Evolutionary conservation across 2,329 filamentous ascomycete species (phyloP).

Genomic region (Volutella citrinella): DNA sequence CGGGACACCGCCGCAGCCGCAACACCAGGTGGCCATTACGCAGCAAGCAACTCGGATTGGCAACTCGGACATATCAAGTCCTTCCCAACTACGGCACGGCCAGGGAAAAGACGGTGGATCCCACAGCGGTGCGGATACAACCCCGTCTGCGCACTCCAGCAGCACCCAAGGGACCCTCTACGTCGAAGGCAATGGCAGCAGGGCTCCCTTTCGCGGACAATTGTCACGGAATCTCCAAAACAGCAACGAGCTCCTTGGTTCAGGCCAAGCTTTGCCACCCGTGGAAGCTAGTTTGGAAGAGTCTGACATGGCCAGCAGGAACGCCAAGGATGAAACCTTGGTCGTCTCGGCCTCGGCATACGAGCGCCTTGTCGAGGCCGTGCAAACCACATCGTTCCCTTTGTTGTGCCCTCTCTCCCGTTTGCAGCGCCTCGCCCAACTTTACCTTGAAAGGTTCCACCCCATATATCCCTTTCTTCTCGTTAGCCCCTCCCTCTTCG

Average conservation of each 20-base stretch:
- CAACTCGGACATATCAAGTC: too few species aligned
- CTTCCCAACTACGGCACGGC: not conserved
- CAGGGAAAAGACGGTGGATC: not conserved
- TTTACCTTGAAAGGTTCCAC: constrained; percentile 16
- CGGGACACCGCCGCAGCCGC: too few species aligned
- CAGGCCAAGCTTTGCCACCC: too few species aligned
- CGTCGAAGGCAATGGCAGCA: constrained; percentile 2
- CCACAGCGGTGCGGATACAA: not conserved
- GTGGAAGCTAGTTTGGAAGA: too few species aligned
- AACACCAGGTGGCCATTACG: too few species aligned
- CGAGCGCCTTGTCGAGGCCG: not conserved
- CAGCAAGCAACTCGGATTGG: too few species aligned
- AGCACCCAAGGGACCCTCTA: constrained; percentile 1
- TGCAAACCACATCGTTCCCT: not conserved
- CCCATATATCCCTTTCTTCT: constrained; percentile 14
- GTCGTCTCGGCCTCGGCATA: not conserved
- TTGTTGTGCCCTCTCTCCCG: constrained; percentile 8
- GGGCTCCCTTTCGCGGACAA: constrained; percentile 3
- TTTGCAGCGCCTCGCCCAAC: constrained; percentile 6
- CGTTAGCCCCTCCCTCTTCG: not conserved
- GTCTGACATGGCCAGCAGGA: too few species aligned
- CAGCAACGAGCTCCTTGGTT: too few species aligned
- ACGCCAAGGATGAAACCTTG: too few species aligned
- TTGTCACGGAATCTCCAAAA: not conserved
- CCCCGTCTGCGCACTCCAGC: not conserved